Percentiles rank a stretch among this genome's conserved stretches.
Evolutionary conservation across 1,284 basidiomycete species (phyloP).

Genomic region (Pseudozyma pruni): DNA sequence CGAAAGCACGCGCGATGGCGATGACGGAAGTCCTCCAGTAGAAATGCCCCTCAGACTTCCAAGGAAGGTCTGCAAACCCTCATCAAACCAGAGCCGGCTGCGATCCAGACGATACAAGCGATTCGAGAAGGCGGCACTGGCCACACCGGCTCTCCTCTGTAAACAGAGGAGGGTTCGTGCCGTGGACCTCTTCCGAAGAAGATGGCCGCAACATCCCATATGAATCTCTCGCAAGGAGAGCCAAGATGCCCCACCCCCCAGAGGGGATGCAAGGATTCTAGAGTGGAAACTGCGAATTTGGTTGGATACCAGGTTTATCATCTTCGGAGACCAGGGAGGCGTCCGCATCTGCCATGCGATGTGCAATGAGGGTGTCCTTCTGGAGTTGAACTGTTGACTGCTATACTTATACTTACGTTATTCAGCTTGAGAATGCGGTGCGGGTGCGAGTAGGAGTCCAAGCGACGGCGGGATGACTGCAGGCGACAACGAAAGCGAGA

Average conservation of each 20-base stretch:
- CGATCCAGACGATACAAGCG: constrained; percentile 66
- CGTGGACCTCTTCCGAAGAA: constrained; percentile 57
- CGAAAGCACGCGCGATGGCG: constrained; percentile 2
- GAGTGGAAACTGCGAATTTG: constrained; percentile 69
- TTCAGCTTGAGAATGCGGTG: constrained; percentile 2
- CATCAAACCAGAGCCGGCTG: constrained; percentile 67
- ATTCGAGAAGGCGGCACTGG: constrained; percentile 61
- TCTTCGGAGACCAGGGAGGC: constrained; percentile 53
- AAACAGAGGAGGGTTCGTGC: constrained; percentile 65
- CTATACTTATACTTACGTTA: constrained; percentile 28
- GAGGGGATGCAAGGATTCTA: constrained; percentile 62
- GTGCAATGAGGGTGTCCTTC: not conserved
- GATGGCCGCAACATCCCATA: constrained; percentile 57
- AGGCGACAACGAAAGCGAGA: constrained; percentile 1
- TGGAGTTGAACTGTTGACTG: no score
- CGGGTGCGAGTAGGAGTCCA: constrained; percentile 1
- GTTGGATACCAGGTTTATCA: constrained; percentile 68
- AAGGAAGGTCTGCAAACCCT: constrained; percentile 69
- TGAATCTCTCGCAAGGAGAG: constrained; percentile 66
- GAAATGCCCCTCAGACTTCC: constrained; percentile 66
- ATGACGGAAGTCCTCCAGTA: not conserved
- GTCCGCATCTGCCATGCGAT: not conserved
- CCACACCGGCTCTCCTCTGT: constrained; percentile 60
- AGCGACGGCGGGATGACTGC: constrained; percentile 12
- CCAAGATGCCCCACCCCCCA: constrained; percentile 60